Evolutionary conservation across 768 basidiomycete genomes (phyloP).

Genomic region (Artomyces pyxidatus): DNA sequence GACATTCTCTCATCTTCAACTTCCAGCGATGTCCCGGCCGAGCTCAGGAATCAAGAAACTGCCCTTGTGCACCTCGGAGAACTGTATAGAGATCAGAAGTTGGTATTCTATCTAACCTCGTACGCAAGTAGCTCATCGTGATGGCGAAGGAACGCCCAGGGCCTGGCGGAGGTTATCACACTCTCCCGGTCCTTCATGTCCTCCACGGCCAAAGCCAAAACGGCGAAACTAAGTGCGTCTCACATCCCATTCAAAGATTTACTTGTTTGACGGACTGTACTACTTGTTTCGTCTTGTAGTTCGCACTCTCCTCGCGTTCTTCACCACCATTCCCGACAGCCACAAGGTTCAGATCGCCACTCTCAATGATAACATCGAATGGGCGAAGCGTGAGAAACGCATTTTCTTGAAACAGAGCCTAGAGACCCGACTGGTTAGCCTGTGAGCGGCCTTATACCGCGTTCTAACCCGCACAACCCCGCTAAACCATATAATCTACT

Average conservation of each 20-base stretch:
- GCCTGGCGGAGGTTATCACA: constrained; percentile 80
- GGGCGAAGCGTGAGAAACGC: constrained; percentile 88
- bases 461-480: too few species aligned
- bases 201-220: constrained; percentile 95
- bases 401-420: constrained; percentile 94
- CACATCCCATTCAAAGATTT: neutral
- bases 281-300: constrained; percentile 38
- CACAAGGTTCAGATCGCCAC: constrained; percentile 73
- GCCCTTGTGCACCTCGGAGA: constrained; percentile 83
- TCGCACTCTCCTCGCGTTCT: constrained; percentile 88
- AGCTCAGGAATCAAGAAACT: constrained; percentile 71
- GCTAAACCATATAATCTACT: too few species aligned
- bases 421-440: constrained; percentile 76
- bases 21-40: constrained; percentile 41
- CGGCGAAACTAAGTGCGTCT: constrained; percentile 83
- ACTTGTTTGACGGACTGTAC: constrained; percentile 1
- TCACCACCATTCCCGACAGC: constrained; percentile 69
- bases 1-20: constrained; percentile 45
- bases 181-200: constrained; percentile 79
- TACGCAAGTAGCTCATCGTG: neutral
- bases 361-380: constrained; percentile 84
- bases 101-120: constrained; percentile 20
- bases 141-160: constrained; percentile 62
- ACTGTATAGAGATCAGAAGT: constrained; percentile 83
- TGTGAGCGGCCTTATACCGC: constrained; percentile 47